Percentiles rank a stretch among this genome's conserved stretches.
Evolutionary conservation across 352 stramenopile genomes (phyloP).

Genomic region (Globisporangium rhizosaccharum): DNA sequence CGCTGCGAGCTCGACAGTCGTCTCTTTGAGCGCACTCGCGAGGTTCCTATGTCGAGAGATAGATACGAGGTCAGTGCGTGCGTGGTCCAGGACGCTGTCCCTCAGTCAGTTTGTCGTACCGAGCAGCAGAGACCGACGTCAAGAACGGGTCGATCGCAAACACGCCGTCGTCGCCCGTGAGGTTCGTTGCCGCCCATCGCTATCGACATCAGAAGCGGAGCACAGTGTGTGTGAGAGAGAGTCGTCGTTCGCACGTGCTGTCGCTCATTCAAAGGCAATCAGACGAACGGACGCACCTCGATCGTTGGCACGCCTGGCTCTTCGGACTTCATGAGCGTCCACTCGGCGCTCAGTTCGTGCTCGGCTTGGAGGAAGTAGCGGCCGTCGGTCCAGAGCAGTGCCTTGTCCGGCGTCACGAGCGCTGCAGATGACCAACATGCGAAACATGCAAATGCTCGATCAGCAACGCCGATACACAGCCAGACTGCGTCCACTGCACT

Average conservation of each 20-base stretch:
- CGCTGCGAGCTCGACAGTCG: constrained; percentile 63
- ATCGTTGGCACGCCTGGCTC: constrained; percentile 90
- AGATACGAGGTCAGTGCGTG: not conserved
- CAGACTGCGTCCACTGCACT: too few species aligned
- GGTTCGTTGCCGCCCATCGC: constrained; percentile 70
- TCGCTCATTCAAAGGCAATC: too few species aligned
- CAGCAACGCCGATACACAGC: not conserved
- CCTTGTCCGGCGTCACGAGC: constrained; percentile 77
- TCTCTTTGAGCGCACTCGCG: constrained; percentile 59
- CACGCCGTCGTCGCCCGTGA: constrained; percentile 42
- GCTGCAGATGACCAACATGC: constrained; percentile 18
- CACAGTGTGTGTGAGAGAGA: not conserved
- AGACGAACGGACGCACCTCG: constrained; percentile 41
- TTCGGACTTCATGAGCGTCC: constrained; percentile 95
- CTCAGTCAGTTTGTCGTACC: constrained; percentile 23
- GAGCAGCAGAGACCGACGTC: constrained; percentile 84
- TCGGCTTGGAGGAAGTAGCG: constrained; percentile 97
- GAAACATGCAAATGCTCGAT: not conserved
- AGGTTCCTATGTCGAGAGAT: constrained; percentile 34
- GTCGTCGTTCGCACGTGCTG: not conserved
- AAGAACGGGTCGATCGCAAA: constrained; percentile 96
- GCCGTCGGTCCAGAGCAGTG: constrained; percentile 97
- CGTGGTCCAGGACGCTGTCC: too few species aligned
- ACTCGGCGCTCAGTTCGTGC: constrained; percentile 89
- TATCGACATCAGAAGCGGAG: constrained; percentile 5